phyloP scores from a whole-genome alignment of 331 rosid species.

The Stylosanthes scabra region DNA sequence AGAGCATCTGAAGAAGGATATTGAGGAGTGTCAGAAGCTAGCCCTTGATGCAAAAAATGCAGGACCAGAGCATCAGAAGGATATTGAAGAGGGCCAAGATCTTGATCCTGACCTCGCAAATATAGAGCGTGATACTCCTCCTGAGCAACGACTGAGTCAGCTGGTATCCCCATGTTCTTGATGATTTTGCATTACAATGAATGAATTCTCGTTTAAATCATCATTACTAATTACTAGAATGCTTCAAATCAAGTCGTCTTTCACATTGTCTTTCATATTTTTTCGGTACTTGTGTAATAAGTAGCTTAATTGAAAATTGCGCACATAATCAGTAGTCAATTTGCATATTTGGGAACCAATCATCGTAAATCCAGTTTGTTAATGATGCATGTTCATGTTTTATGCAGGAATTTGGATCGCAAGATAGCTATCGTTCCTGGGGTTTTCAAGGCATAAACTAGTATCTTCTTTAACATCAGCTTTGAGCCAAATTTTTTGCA shows the following conservation, averaged over 20 bases:
- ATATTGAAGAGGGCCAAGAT: conserved; percentile 80
- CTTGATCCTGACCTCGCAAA: conserved; percentile 60
- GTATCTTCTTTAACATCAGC: conserved; percentile 27
- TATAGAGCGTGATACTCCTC: conserved; percentile 66
- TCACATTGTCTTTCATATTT: too few relatives aligned
- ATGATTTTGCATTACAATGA: background rate
- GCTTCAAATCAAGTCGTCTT: too few relatives aligned
- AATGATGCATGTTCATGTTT: conserved; percentile 29
- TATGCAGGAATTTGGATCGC: conserved; percentile 80
- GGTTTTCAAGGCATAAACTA: conserved; percentile 65
- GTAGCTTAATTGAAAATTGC: too few relatives aligned
- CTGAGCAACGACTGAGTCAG: conserved; percentile 65
- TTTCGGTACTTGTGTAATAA: too few relatives aligned
- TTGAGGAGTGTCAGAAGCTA: conserved; percentile 73
- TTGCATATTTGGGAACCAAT: too few relatives aligned
- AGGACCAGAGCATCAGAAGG: conserved; percentile 79
- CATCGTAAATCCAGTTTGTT: too few relatives aligned
- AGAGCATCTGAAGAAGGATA: conserved; percentile 69
- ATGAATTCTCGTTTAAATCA: background rate
- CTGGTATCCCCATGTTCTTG: conserved; percentile 51
- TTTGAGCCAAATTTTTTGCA: conserved; percentile 20
- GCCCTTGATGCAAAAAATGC: conserved; percentile 40
- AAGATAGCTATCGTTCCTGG: conserved; percentile 79
- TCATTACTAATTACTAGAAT: background rate
- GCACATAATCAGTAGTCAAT: too few relatives aligned